These are phyloP conservation scores for Melampsora larici-populina DNA, from an alignment of 1,284 basidiomycete species.

Conservation along the genomic window DNA sequence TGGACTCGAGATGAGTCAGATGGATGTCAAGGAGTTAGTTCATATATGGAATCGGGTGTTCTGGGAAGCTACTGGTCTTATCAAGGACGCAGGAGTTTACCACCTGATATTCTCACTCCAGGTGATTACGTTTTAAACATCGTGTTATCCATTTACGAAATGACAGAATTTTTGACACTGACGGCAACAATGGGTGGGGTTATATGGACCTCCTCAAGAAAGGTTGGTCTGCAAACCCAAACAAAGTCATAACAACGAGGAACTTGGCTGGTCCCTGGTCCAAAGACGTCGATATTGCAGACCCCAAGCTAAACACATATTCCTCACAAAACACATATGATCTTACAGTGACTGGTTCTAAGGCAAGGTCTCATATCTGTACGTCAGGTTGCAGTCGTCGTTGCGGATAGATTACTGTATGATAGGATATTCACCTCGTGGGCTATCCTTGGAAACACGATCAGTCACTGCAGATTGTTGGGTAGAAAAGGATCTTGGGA, in stretches of 20 bases:
- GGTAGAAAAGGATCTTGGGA: conserved; percentile 61
- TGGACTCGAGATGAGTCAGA: not conserved
- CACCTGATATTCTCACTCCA: conserved; percentile 1
- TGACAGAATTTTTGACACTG: too few species aligned
- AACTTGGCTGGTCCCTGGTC: too few species aligned
- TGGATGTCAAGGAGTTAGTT: not conserved
- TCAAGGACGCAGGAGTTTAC: conserved; percentile 59
- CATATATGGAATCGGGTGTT: conserved; percentile 51
- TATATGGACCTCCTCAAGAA: conserved; percentile 57
- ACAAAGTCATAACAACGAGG: conserved; percentile 63
- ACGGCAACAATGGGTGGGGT: too few species aligned
- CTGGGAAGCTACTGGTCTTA: too few species aligned
- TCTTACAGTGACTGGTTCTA: conserved; percentile 9
- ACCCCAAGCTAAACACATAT: too few species aligned
- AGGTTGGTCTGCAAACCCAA: conserved; percentile 65
- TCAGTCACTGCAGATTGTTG: conserved; percentile 67
- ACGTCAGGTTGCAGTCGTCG: conserved; percentile 44
- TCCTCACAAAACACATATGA: too few species aligned
- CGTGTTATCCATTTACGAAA: too few species aligned
- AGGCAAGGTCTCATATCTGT: conserved; percentile 1
- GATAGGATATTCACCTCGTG: too few species aligned
- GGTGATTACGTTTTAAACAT: conserved; percentile 46
- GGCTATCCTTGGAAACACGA: too few species aligned
- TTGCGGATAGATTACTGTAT: not conserved
- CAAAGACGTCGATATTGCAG: too few species aligned